Base-by-base conservation (phyloP, 352 stramenopile genomes). In the Phytopythium kandeliae region DNA sequence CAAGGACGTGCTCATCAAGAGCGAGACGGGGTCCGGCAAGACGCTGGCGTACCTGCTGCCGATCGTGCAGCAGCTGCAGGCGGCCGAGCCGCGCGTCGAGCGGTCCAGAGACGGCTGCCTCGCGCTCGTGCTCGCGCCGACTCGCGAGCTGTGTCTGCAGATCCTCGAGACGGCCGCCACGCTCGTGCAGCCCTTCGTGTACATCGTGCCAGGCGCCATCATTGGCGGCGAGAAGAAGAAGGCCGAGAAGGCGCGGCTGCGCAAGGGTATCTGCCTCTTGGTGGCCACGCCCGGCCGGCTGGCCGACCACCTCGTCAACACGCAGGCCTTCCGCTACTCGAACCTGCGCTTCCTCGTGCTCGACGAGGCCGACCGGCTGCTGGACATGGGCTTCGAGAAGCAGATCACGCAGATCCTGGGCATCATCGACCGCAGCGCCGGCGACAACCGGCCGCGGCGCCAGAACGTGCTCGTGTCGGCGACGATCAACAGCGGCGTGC, bases 311-410 rank as follows among this genome's bases (percentile, higher is more conserved):
- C 66, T 99, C n/a, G 78, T 99, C 19, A 97, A 99, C 61, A 91
- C 95, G 25, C 86, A 95, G 22, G 78, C 84, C 42, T 89, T 99
- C 50, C 84, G 78, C 48, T 92, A 98, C 54, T 59, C 72, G 17
- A 68, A 67, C 26, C 92, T 98, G 31, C 86, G 91, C 37, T 91
- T 99, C 73, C 77, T 99, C 26, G 85, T 99, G 17, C 77, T 99
- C 0, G 97, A 99, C 63, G 98, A 99, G 61, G 96, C 96, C 62
- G 97, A 99, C 89, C 85, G 97, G 33, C 96, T 99, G 90, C 69
- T 99, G 16, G 97, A 99, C 69, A 99, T 99, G 97, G 97, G 96
- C 26, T 99, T 99, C 60, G 96, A 99, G 71, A 97, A 97, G 49
- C 95, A 99, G 69, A 99, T 99, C 71, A 93, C 92, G 43, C 86